Conservation (phyloP, 495 filamentous ascomycete species). For the Hypoxylon intermedium region DNA sequence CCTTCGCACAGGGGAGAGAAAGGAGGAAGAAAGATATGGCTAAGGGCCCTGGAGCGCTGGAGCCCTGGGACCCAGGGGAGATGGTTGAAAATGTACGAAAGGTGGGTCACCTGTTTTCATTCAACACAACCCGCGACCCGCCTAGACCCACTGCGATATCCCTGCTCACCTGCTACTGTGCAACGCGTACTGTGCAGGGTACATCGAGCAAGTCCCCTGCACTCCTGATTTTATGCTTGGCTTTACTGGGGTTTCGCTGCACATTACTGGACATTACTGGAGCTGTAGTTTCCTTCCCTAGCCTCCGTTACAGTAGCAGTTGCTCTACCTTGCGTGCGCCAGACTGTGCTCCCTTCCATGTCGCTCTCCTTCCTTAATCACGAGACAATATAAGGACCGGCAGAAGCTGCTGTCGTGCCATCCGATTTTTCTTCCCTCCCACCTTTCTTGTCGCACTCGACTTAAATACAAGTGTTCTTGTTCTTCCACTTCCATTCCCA, state of each 20-base stretch:
- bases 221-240: conserved; percentile 22
- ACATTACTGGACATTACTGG: not conserved
- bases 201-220: conserved; percentile 16
- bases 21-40: too few relatives aligned
- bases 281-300: not conserved
- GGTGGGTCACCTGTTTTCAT: conserved; percentile 38
- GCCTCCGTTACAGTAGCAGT: conserved; percentile 12
- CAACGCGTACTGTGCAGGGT: conserved; percentile 26
- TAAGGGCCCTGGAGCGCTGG: too few relatives aligned
- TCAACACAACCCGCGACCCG: conserved; percentile 40
- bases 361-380: conserved; percentile 43
- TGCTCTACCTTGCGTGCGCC: conserved; percentile 18
- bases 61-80: not conserved
- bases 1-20: conserved; percentile 23
- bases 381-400: conserved; percentile 46
- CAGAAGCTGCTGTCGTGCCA: conserved; percentile 41
- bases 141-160: conserved; percentile 30
- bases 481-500: conserved; percentile 32
- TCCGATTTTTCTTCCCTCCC: conserved; percentile 33
- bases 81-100: conserved; percentile 21
- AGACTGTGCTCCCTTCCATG: conserved; percentile 43
- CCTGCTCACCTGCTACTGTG: conserved; percentile 26
- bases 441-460: conserved; percentile 40
- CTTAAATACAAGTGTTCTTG: conserved; percentile 34
- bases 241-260: not conserved